Evolutionary conservation across 129 eudicot genomes (phyloP).

Genomic region (Tagetes erecta): DNA sequence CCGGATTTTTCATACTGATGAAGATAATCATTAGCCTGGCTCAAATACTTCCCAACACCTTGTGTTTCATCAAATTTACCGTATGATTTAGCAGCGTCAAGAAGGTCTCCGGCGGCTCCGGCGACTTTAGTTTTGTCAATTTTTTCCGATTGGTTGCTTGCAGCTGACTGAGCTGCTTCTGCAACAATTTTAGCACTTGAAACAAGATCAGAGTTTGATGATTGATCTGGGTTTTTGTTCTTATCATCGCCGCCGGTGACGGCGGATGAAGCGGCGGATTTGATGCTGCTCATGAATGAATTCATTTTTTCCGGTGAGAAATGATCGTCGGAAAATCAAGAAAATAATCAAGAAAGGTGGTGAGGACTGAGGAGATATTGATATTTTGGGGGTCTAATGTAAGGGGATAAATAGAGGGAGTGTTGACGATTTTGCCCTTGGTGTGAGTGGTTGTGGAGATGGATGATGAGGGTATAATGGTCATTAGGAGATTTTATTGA

Average conservation of each 20-base stretch:
- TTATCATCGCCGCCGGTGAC: slow-evolving; percentile 26
- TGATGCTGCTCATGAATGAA: slow-evolving; percentile 28
- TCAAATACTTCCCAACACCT: slow-evolving; percentile 59
- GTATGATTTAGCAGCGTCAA: slow-evolving; percentile 50
- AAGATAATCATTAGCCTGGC: slow-evolving; percentile 65
- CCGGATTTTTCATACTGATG: slow-evolving; percentile 50
- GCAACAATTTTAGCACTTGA: slow-evolving; percentile 55
- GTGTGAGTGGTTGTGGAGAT: slow-evolving; percentile 11
- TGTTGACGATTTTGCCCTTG: slow-evolving; percentile 31
- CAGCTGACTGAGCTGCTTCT: slow-evolving; percentile 51
- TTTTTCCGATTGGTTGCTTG: slow-evolving; percentile 44
- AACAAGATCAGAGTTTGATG: slow-evolving; percentile 37
- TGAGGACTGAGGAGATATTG: background rate
- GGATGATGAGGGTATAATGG: slow-evolving; percentile 23
- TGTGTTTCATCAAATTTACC: slow-evolving; percentile 60
- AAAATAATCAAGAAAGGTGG: background rate
- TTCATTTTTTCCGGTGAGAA: slow-evolving; percentile 29
- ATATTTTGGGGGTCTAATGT: background rate
- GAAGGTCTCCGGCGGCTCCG: slow-evolving; percentile 61
- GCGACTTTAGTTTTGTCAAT: slow-evolving; percentile 57
- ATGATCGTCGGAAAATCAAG: background rate
- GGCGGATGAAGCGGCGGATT: slow-evolving; percentile 25
- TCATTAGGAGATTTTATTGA: background rate
- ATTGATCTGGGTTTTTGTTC: slow-evolving; percentile 12
- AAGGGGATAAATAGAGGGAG: slow-evolving; percentile 6